Evolutionary conservation across 2,329 filamentous ascomycete species (phyloP).

Genomic region (Tolypocladium cylindrosporum): DNA sequence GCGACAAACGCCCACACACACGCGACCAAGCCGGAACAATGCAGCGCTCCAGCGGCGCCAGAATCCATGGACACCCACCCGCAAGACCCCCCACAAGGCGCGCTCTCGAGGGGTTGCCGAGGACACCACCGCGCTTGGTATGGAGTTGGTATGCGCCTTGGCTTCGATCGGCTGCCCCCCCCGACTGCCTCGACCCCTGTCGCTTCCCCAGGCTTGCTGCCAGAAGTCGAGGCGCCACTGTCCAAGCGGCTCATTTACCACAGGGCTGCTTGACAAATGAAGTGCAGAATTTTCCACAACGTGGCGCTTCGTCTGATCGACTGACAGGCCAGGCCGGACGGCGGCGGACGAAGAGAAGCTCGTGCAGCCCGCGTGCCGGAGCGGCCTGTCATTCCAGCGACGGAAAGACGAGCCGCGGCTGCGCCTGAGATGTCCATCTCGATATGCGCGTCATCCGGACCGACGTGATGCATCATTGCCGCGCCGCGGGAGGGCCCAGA

Average conservation of each 20-base stretch:
- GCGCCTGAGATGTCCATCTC: not conserved
- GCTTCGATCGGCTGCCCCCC: not conserved
- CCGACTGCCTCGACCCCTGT: not conserved
- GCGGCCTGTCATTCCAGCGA: not conserved
- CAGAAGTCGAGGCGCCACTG: not conserved
- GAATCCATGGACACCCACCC: not conserved
- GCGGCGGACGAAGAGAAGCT: not conserved
- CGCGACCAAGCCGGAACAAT: not conserved
- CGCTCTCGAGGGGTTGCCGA: not conserved
- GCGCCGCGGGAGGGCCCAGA: not conserved
- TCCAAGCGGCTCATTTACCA: not conserved
- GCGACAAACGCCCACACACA: not conserved
- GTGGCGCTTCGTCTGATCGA: not conserved
- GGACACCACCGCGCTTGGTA: not conserved
- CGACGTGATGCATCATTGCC: not conserved
- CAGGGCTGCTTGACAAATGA: not conserved
- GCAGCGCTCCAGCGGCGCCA: not conserved
- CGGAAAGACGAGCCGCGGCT: not conserved
- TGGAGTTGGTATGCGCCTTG: not conserved
- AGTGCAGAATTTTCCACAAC: not conserved
- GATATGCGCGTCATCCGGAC: not conserved
- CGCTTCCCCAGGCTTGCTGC: not conserved
- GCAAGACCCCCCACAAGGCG: not conserved
- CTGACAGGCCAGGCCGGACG: not conserved
- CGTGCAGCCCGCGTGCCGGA: not conserved